Evolutionary conservation across 2,329 filamentous ascomycete genomes (phyloP), one percentile per base, ranked within the genome.

Genomic region (Fusarium subtropicale): DNA sequence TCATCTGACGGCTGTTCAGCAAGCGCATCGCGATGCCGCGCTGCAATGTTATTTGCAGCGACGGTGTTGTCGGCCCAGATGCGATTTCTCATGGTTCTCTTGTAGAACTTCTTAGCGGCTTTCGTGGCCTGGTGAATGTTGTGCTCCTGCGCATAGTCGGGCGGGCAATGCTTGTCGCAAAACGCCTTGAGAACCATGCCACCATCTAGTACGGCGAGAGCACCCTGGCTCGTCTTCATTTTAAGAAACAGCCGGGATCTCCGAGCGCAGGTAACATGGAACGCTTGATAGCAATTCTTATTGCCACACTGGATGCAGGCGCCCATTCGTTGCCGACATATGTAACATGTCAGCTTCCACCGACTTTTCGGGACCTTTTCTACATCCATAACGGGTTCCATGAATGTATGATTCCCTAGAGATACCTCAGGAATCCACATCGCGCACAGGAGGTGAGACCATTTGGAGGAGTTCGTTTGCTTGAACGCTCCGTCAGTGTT

Each of bases 381-480:
- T 36, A 99, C 93, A 73, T 98, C 96, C 85, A 96, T 97, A 52
- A 99, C 94, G 1, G 96, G 96, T 76, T 99, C 96, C 93, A 98
- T 97, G 77, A 98, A 96, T 10, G 94, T 97, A 66, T 93, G 92
- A 76, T 99, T 99, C 16, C 94, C 96, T 51, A 99, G 88, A 6
- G 93, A 95, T 9, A 98, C 93, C 81, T 99, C 96, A 0, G 96
- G 96, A 74, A 99, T 97, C 96, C 96, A 99, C 83, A 98, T 96
- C 33, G 96, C 93, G 77, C 96, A 99, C 11, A 99, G 88, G 13
- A 99, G 82, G 85, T 99, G 96, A 28, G 95, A 93, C 96, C 96
- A 99, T 81, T 97, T 96, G 4, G 94, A 94, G 4, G 93, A 92
- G 70, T 94, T 97, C 2, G 96, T 98, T 80, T 98, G 96, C 79